Evolutionary conservation across 495 filamentous ascomycete genomes (phyloP), one percentile per base, ranked within the genome.

Genomic region (Aspergillus bridgeri): DNA sequence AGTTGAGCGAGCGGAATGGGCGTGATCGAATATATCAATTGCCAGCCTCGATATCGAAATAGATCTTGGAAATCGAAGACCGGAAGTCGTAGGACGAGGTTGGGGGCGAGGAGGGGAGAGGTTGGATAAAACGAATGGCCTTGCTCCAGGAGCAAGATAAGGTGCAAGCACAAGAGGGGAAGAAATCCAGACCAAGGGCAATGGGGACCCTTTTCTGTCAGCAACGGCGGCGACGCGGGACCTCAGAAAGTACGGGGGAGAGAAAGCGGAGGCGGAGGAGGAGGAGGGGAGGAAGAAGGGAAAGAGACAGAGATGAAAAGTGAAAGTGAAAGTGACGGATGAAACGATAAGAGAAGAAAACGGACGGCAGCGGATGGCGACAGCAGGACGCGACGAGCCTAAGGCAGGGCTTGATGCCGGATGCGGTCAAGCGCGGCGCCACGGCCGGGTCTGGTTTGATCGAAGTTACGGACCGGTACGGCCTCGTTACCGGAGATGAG

Each of bases 351-450:
- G 63, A 38, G 3, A 13, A 38, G 33, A 38, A 38, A 38, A 38
- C 33, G 33, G 33, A 57, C 60, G 60, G 59, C 46, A 62, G 54
- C 51, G 57, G 63, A 60, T 64, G 61, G 61, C 58, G 58, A 63
- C 61, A 59, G 57, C 43, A 44, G 55, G 53, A 59, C 61, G 57
- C 61, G 61, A 61, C 62, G 19, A 53, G 23, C 54, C 27, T 48
- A 29, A 59, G 46, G 47, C 53, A 25, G 18, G 48, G 6, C 13
- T 50, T 51, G n/a, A 61, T 38, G 47, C 62, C 56, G 20, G 4
- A 53, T 56, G 19, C 18, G 53, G 59, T 44, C 5, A 45, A 54
- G 33, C 15, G 38, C n/a, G 13, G 13, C 6, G 21, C 18, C 19
- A 46, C 21, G 23, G 21, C 3, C 21, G n/a, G 23, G 20, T 20